Evolutionary conservation across 2,329 filamentous ascomycete genomes (phyloP), one percentile per base, ranked within the genome.

Genomic region (Xylariaceae sp.): DNA sequence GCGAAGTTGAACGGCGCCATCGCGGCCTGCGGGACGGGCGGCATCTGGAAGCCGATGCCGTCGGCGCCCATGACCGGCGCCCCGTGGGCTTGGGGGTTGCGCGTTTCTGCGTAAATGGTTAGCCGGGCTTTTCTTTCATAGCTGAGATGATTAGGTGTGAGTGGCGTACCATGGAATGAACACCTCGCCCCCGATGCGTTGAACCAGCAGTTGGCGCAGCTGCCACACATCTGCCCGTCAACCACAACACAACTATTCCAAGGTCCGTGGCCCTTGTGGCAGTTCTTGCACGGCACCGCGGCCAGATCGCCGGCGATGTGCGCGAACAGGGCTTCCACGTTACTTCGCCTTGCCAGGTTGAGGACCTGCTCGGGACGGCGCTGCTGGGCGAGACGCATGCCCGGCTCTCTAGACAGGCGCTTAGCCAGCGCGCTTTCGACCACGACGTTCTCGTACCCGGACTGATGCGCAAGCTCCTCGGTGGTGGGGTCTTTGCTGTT

Each of bases 171-270:
- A 56, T 85, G 83, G 65, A 85, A 86, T 14, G 82, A 85, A 58
- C 83, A 86, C 48, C 83, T 73, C 9, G 81, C 78, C 9, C 83
- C 83, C 48, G 81, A 84, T 7, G 83, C 83, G 54, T 86, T 86
- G 69, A 82, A 86, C 83, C 83, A 86, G 67, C 83, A 86, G 65
- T 86, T 86, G 54, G 82, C 79, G 59, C 83, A 86, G 64, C 81
- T 84, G 9, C 83, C 83, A 56, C 81, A 85, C 80, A 86, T 82
- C 65, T 84, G 80, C 1, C 83, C 82, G 46, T 80, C 79, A 20
- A 83, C 79, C n/a, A 84, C 73, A n/a, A 86, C 76, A 60, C 83
- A 86, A 16, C 75, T 75, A 1, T 75, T 81, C 82, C 82, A 86
- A 0, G 83, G 83, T 0, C 83, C 83, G 57, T 85, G 81, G 3